A percentile compares a stretch with the other conserved stretches of the same genome.
Conservation (phyloP, 208 protist species). For the Acanthamoeba lenticulata region DNA sequence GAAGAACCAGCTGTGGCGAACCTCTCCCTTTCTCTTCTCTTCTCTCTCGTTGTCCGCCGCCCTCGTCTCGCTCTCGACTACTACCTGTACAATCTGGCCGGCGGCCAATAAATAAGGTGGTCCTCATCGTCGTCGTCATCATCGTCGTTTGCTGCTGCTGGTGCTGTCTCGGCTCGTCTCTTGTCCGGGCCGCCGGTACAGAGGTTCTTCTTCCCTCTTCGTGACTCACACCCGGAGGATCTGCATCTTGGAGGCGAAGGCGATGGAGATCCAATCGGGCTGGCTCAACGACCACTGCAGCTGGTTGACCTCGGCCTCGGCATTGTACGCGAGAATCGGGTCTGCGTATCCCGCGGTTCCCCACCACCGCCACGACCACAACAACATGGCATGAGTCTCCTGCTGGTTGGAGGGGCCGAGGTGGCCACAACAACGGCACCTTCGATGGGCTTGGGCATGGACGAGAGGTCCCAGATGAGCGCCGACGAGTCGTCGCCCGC, state of each 20-base stretch:
- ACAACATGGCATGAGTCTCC: conserved; percentile 84
- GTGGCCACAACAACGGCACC: background rate
- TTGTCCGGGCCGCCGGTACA: too few relatives aligned
- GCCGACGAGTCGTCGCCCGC: conserved; percentile 96
- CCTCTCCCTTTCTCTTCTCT: too few relatives aligned
- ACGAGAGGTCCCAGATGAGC: conserved; percentile 97
- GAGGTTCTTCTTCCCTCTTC: too few relatives aligned
- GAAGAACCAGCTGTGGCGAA: too few relatives aligned
- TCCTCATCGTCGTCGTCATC: too few relatives aligned
- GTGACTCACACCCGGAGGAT: conserved; percentile 83
- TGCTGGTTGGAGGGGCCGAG: too few relatives aligned
- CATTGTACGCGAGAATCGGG: conserved; percentile 89
- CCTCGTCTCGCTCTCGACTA: too few relatives aligned
- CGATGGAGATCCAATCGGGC: conserved; percentile 89
- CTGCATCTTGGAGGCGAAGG: conserved; percentile 85
- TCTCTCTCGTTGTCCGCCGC: too few relatives aligned
- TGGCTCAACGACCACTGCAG: conserved; percentile 88
- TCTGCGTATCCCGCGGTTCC: conserved; percentile 62
- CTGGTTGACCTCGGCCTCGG: conserved; percentile 90
- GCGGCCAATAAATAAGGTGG: too few relatives aligned
- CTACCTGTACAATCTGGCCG: too few relatives aligned
- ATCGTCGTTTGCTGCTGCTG: too few relatives aligned
- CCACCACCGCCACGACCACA: conserved; percentile 91
- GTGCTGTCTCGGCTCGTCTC: too few relatives aligned
- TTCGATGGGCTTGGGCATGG: conserved; percentile 16